Evolutionary conservation across 257 asterid species (phyloP), one percentile per base, ranked within the genome.

Genomic region (Gynochthodes officinalis): DNA sequence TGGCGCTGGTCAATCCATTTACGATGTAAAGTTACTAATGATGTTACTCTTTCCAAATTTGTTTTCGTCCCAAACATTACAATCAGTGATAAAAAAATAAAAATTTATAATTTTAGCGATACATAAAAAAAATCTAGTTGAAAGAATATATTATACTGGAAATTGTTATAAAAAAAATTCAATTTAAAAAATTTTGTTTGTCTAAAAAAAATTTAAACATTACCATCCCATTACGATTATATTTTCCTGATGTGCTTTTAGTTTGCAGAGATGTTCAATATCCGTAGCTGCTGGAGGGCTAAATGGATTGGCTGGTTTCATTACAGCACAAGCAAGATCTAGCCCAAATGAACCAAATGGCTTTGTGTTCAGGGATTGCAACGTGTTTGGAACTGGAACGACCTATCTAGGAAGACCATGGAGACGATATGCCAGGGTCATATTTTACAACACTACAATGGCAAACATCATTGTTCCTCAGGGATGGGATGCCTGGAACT

Each of bases 1-100:
- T 66, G 97, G 97, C 35, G 58, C 83, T 0, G 97, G 96, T 3
- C 90, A 88, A 77, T 92, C 97, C 19, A 71, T 89, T 64, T 91
- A 89, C 42, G 93, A 92, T 91, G 98, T 90, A 78, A 50, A 21
- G 7, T n/a, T n/a, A n/a, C n/a, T n/a, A n/a, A n/a, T n/a, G n/a
- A n/a, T n/a, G n/a, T n/a, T n/a, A n/a, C n/a, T n/a, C n/a, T n/a
- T n/a, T n/a, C n/a, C n/a, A n/a, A n/a, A n/a, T n/a, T n/a, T n/a
- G n/a, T n/a, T n/a, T n/a, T n/a, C n/a, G n/a, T n/a, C n/a, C n/a
- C n/a, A n/a, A n/a, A n/a, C n/a, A n/a, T n/a, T n/a, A n/a, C n/a
- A n/a, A n/a, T n/a, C n/a, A n/a, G n/a, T n/a, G n/a, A n/a, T n/a
- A n/a, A n/a, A n/a, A n/a, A n/a, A n/a, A n/a, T n/a, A n/a, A n/a